Conservation (phyloP, 441 rosid species). For the Aquilaria agallochum region DNA sequence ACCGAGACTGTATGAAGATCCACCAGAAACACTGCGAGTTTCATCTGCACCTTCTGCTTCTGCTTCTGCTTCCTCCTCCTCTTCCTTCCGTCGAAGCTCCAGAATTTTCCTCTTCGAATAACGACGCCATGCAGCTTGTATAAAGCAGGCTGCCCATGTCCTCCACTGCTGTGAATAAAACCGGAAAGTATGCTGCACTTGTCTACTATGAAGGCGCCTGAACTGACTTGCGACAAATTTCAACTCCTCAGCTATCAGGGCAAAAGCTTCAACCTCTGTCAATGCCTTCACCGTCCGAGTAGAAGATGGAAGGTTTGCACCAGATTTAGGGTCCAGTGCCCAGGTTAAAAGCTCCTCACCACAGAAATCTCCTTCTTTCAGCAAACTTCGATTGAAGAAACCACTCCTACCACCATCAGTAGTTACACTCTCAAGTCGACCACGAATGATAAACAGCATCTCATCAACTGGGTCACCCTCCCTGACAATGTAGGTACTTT, state of each 20-base stretch:
- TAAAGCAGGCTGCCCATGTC: slow-evolving; percentile 97
- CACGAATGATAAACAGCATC: slow-evolving; percentile 95
- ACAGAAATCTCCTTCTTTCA: slow-evolving; percentile 91
- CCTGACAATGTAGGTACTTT: slow-evolving; percentile 71
- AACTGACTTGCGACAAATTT: slow-evolving; percentile 96
- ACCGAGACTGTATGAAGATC: slow-evolving; percentile 65
- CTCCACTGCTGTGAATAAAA: slow-evolving; percentile 98
- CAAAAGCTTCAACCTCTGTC: slow-evolving; percentile 89
- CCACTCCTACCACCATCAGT: slow-evolving; percentile 98
- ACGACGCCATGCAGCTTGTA: slow-evolving; percentile 95
- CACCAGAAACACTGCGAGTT: slow-evolving; percentile 25
- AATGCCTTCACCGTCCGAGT: slow-evolving; percentile 87
- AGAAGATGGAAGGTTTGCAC: slow-evolving; percentile 82
- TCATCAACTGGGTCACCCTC: slow-evolving; percentile 99
- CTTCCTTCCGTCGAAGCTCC: slow-evolving; percentile 75
- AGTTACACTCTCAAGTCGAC: slow-evolving; percentile 92
- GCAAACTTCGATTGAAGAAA: slow-evolving; percentile 73
- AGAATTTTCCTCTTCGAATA: slow-evolving; percentile 75
- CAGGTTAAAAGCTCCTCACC: slow-evolving; percentile 96
- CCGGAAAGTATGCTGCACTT: slow-evolving; percentile 94
- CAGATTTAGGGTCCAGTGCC: slow-evolving; percentile 93
- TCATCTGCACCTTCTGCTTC: slow-evolving; percentile 43
- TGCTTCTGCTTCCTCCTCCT: slow-evolving; percentile 43
- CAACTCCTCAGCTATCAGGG: slow-evolving; percentile 78
- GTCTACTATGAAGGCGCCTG: slow-evolving; percentile 91